Percentiles rank a stretch among this genome's conserved stretches.
Evolutionary conservation across 2,329 filamentous ascomycete species (phyloP).

Genomic region (Diaporthe aspalathi): DNA sequence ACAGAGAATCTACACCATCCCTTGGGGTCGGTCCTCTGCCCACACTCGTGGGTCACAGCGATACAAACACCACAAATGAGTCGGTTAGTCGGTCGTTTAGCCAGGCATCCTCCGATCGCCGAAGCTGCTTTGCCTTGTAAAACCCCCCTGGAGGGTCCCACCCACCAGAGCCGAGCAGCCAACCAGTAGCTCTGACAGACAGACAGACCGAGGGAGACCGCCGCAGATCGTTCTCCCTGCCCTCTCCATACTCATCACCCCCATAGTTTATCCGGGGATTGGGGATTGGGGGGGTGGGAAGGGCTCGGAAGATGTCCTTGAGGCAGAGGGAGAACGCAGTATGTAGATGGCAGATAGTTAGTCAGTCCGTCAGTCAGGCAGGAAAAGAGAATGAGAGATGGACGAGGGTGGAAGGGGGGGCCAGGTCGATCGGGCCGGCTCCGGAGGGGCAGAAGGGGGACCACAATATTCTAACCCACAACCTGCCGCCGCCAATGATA

Average conservation of each 20-base stretch:
- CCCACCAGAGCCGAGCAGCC: constrained; percentile 7
- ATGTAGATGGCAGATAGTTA: not conserved
- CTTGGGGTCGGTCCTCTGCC: too few species aligned
- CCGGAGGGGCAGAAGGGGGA: constrained; percentile 25
- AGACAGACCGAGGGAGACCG: not conserved
- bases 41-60: too few species aligned
- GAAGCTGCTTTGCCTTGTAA: not conserved
- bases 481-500: too few species aligned
- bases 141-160: not conserved
- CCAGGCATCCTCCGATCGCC: not conserved
- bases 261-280: constrained; percentile 28
- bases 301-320: constrained; percentile 33
- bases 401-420: too few species aligned
- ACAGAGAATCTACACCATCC: constrained; percentile 3
- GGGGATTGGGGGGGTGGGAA: too few species aligned
- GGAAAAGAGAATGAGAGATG: too few species aligned
- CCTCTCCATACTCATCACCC: not conserved
- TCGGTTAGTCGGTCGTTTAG: not conserved
- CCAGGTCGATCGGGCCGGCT: constrained; percentile 26
- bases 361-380: too few species aligned
- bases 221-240: not conserved
- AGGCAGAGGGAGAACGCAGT: not conserved
- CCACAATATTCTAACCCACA: not conserved
- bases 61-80: too few species aligned
- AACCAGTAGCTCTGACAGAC: not conserved